Conservation (phyloP, 202 grass and related monocot genomes). For the Thinopyrum obtusiflorum region DNA sequence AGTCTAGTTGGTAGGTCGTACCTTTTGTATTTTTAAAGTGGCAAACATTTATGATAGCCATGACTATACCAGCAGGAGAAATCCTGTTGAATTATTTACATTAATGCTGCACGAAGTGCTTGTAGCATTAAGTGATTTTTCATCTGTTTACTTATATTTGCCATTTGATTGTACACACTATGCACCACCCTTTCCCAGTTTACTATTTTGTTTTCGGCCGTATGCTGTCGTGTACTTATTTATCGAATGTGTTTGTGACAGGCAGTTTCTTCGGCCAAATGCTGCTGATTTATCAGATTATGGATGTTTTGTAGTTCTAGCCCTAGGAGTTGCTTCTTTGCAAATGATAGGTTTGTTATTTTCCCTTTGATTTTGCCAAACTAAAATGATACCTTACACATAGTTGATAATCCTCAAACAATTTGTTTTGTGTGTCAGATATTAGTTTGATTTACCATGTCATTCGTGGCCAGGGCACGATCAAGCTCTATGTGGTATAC, state of each 20-base stretch:
- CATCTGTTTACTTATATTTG: not conserved
- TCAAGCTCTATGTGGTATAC: conserved; percentile 98
- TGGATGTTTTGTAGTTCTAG: conserved; percentile 94
- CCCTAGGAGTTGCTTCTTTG: conserved; percentile 79
- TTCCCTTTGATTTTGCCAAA: conserved; percentile 21
- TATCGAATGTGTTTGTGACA: conserved; percentile 51
- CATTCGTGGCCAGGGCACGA: conserved; percentile 95
- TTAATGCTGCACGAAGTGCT: not conserved
- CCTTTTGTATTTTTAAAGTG: not conserved
- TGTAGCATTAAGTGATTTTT: not conserved
- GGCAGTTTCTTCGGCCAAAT: conserved; percentile 70
- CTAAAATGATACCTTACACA: conserved; percentile 2
- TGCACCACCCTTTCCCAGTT: not conserved
- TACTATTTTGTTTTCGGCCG: not conserved
- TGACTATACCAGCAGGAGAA: not conserved
- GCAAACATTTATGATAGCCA: not conserved
- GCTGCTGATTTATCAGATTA: conserved; percentile 94
- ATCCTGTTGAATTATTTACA: not conserved
- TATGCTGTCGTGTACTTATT: conserved; percentile 23
- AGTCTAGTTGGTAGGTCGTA: not conserved
- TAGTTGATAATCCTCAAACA: conserved; percentile 20
- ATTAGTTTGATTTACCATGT: conserved; percentile 99
- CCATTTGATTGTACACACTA: not conserved
- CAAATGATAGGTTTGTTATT: conserved; percentile 77
- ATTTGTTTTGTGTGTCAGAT: conserved; percentile 62